Conservation (phyloP, 1,284 basidiomycete genomes). For the Pyrrhoderma noxium region DNA sequence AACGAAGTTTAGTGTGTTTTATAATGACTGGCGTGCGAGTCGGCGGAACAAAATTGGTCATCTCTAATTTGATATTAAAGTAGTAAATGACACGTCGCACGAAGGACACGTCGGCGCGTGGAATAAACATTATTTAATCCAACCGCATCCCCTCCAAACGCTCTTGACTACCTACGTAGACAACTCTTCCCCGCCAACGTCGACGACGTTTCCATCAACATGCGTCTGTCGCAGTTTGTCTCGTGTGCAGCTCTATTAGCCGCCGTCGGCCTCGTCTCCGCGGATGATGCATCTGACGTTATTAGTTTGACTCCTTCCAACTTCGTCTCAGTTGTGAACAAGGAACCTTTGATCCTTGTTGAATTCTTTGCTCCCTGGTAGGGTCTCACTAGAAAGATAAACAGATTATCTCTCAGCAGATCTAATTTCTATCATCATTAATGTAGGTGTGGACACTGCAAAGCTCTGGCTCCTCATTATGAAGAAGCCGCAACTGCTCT, state of each 20-base stretch:
- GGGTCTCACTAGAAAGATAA: no score
- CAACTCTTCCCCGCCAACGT: not conserved
- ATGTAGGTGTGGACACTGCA: constrained; percentile 85
- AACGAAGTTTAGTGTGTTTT: not conserved
- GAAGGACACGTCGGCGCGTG: not conserved
- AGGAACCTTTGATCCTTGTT: constrained; percentile 79
- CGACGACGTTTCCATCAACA: constrained; percentile 26
- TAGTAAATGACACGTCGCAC: not conserved
- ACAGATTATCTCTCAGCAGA: constrained; percentile 13
- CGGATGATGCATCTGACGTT: constrained; percentile 70
- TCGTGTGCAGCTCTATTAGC: constrained; percentile 47
- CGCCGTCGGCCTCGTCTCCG: constrained; percentile 46
- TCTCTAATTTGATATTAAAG: no score
- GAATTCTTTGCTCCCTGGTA: constrained; percentile 96
- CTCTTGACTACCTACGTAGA: not conserved
- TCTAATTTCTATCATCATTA: no score
- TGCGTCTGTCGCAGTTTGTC: constrained; percentile 57
- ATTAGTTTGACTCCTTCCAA: constrained; percentile 62
- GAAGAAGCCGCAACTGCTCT: constrained; percentile 93
- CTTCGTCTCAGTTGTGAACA: constrained; percentile 66
- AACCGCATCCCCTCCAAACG: not conserved
- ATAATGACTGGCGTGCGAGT: no score
- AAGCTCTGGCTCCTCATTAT: constrained; percentile 88
- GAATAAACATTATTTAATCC: not conserved
- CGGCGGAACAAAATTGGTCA: no score